Evolutionary conservation across 495 filamentous ascomycete species (phyloP).

Genomic region (Aspergillus incahuasiensis): DNA sequence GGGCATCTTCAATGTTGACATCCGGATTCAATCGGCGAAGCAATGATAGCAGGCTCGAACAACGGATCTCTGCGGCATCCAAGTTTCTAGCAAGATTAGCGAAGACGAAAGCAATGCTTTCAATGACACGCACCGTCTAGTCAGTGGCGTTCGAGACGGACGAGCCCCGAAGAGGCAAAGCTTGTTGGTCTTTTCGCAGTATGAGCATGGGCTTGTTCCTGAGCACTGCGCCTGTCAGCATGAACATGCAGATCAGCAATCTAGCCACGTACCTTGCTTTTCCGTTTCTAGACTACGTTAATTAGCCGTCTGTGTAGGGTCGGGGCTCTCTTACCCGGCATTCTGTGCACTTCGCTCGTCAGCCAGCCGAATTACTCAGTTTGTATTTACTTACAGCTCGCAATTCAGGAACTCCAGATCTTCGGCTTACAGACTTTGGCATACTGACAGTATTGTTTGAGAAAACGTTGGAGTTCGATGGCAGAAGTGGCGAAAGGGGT

Average conservation of each 20-base stretch:
- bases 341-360: conserved; percentile 17
- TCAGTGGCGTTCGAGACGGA: conserved; percentile 22
- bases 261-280: conserved; percentile 10
- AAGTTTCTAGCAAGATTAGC: conserved; percentile 15
- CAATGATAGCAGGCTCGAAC: conserved; percentile 7
- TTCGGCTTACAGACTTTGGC: neutral
- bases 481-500: neutral
- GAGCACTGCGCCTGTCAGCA: conserved; percentile 7
- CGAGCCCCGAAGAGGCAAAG: conserved; percentile 15
- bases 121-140: conserved; percentile 11
- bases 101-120: neutral
- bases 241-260: neutral
- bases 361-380: neutral
- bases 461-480: neutral
- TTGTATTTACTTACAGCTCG: neutral
- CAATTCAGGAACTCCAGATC: neutral
- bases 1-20: conserved; percentile 14
- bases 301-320: neutral
- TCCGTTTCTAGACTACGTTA: conserved; percentile 11
- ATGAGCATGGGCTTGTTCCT: conserved; percentile 13
- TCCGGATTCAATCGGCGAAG: conserved; percentile 16
- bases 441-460: neutral
- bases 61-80: conserved; percentile 18
- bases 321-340: conserved; percentile 16
- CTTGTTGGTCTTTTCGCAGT: conserved; percentile 20